phyloP scores from a whole-genome alignment of 2,329 filamentous ascomycete genomes.

The Colletotrichum gigasporum region DNA sequence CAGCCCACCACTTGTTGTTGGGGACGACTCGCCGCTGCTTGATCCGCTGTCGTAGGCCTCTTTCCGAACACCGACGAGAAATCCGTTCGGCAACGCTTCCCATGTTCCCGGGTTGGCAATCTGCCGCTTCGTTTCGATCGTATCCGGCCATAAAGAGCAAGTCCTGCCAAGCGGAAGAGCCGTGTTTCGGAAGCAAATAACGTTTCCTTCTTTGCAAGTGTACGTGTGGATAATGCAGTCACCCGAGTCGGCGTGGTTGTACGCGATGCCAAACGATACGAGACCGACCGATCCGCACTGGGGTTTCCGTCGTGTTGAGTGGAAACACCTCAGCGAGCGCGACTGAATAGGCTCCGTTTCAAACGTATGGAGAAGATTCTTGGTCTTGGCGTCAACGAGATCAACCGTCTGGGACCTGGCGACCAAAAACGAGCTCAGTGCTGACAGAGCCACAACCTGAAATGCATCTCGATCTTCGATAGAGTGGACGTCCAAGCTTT shows the following conservation, averaged over 20 bases:
- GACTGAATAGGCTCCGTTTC: slow-evolving; percentile 65
- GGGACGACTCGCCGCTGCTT: slow-evolving; percentile 32
- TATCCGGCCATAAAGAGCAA: slow-evolving; percentile 61
- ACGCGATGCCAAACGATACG: slow-evolving; percentile 71
- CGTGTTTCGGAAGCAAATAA: slow-evolving; percentile 65
- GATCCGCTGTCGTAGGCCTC: slow-evolving; percentile 41
- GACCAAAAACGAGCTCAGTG: slow-evolving; percentile 68
- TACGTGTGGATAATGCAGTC: slow-evolving; percentile 74
- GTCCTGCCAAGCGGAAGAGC: slow-evolving; percentile 48
- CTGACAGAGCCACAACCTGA: slow-evolving; percentile 67
- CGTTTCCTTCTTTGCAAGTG: slow-evolving; percentile 59
- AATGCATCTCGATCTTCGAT: slow-evolving; percentile 56
- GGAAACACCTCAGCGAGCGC: slow-evolving; percentile 68
- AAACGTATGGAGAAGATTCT: slow-evolving; percentile 68
- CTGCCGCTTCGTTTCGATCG: slow-evolving; percentile 59
- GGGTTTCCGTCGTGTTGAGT: slow-evolving; percentile 60
- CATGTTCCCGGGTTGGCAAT: slow-evolving; percentile 72
- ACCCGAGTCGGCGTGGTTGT: slow-evolving; percentile 66
- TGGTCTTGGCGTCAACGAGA: slow-evolving; percentile 57
- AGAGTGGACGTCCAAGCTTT: slow-evolving; percentile 52
- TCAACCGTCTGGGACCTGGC: slow-evolving; percentile 68
- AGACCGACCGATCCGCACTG: slow-evolving; percentile 66
- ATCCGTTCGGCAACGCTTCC: slow-evolving; percentile 69
- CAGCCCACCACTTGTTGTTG: slow-evolving; percentile 36
- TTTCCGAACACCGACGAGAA: slow-evolving; percentile 70